phyloP scores from a whole-genome alignment of 345 rosid species.

The Eucalyptus decipiens region DNA sequence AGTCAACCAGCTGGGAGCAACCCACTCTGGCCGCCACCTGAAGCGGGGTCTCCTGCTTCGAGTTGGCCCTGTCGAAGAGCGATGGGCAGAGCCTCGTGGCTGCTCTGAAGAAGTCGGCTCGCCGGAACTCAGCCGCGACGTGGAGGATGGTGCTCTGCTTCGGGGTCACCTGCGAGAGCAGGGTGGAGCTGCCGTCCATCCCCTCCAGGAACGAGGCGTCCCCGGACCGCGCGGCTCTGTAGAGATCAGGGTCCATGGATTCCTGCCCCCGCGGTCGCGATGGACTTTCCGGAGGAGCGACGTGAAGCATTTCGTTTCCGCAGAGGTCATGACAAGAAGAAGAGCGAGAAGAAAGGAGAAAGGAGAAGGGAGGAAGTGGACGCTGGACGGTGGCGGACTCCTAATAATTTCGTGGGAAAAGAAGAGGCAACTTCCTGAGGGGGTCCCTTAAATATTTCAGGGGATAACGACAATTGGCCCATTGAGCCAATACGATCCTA shows the following conservation, averaged over 20 bases:
- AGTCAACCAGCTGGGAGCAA: not conserved
- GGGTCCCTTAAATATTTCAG: not conserved
- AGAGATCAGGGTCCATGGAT: slow-evolving; percentile 5
- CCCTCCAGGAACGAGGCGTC: not conserved
- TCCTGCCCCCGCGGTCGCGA: not conserved
- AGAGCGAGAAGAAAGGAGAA: rapidly evolving
- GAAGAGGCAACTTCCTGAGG: not conserved
- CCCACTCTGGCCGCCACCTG: slow-evolving; percentile 8
- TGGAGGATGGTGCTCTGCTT: slow-evolving; percentile 8
- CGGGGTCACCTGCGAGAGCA: not conserved
- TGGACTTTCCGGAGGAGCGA: not conserved
- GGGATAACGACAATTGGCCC: not conserved
- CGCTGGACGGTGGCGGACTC: not conserved
- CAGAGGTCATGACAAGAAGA: not conserved
- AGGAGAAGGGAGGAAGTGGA: not conserved
- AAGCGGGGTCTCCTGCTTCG: slow-evolving; percentile 4
- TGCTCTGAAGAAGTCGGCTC: not conserved
- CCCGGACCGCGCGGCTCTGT: slow-evolving; percentile 4
- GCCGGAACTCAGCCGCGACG: slow-evolving; percentile 4
- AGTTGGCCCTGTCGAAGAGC: not conserved
- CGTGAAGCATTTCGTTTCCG: not conserved
- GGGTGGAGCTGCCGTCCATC: not conserved
- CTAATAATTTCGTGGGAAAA: not conserved
- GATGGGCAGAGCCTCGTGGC: not conserved
- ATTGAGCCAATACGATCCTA: too few species aligned